Conservation (phyloP, 2,329 filamentous ascomycete species). For the Botrytis elliptica region DNA sequence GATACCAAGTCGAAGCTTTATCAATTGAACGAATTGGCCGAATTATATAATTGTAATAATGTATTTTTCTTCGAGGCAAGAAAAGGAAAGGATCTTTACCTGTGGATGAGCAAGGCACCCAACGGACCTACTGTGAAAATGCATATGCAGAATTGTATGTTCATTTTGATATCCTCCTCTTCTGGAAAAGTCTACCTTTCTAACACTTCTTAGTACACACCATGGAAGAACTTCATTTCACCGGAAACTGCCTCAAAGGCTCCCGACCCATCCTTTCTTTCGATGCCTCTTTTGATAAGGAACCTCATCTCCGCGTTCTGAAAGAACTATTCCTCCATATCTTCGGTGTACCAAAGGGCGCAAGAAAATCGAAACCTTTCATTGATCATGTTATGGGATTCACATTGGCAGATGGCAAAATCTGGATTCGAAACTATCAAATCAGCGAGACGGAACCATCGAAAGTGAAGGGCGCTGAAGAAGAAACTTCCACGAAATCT, state of each 20-base stretch:
- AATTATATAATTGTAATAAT: constrained; percentile 91
- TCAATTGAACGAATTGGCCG: constrained; percentile 70
- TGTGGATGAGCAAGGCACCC: constrained; percentile 89
- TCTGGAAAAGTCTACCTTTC: background rate
- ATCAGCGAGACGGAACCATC: constrained; percentile 77
- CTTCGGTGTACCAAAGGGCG: constrained; percentile 87
- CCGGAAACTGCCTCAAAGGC: constrained; percentile 94
- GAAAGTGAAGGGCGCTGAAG: constrained; percentile 42
- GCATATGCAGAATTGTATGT: constrained; percentile 71
- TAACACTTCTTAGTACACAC: constrained; percentile 67
- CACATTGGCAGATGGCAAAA: constrained; percentile 85
- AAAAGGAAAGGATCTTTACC: constrained; percentile 91
- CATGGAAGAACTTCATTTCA: constrained; percentile 95
- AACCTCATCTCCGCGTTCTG: constrained; percentile 77
- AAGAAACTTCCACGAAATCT: constrained; percentile 41
- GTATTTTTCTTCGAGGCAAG: constrained; percentile 93
- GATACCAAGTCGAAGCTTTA: constrained; percentile 90
- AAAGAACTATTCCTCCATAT: constrained; percentile 88
- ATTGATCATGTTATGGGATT: constrained; percentile 94
- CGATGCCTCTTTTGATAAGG: constrained; percentile 78
- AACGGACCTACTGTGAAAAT: constrained; percentile 60
- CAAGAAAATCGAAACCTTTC: constrained; percentile 91
- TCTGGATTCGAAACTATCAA: constrained; percentile 96
- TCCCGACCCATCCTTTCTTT: constrained; percentile 89
- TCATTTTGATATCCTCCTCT: background rate